A percentile compares a stretch with the other conserved stretches of the same genome.
Evolutionary conservation across 2,329 filamentous ascomycete species (phyloP).

Genomic region (Cordyceps farinosa): DNA sequence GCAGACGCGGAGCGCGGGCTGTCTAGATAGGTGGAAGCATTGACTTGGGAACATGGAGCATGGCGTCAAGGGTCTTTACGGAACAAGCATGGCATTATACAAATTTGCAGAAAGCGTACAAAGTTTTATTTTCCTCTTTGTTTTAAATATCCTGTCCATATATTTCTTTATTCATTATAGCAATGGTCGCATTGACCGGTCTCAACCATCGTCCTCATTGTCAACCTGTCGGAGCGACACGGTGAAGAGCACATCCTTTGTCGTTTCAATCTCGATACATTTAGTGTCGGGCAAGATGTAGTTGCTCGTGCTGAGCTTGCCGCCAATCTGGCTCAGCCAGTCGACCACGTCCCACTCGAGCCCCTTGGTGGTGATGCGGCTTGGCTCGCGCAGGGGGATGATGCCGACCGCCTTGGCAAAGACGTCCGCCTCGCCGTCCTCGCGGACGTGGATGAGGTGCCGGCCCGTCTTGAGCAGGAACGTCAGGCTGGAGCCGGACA

Average conservation of each 20-base stretch:
- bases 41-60: slow-evolving; percentile 17
- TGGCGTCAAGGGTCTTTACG: slow-evolving; percentile 15
- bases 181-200: background rate
- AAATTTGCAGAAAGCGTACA: slow-evolving; percentile 1
- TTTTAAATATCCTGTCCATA: slow-evolving; percentile 13
- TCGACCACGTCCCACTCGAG: slow-evolving; percentile 86
- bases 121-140: background rate
- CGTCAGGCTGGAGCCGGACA: slow-evolving; percentile 77
- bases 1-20: slow-evolving; percentile 11
- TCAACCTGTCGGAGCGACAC: slow-evolving; percentile 54
- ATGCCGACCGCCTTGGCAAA: slow-evolving; percentile 83
- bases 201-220: slow-evolving; percentile 30
- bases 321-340: slow-evolving; percentile 76
- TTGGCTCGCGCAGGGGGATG: slow-evolving; percentile 75
- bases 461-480: slow-evolving; percentile 70
- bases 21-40: background rate
- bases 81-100: slow-evolving; percentile 9
- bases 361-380: slow-evolving; percentile 73
- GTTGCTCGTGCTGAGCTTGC: slow-evolving; percentile 75
- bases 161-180: slow-evolving; percentile 7
- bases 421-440: slow-evolving; percentile 41
- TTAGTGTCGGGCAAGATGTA: slow-evolving; percentile 59
- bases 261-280: slow-evolving; percentile 60
- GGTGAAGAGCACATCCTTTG: slow-evolving; percentile 68
- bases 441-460: slow-evolving; percentile 65